Evolutionary conservation across 345 rosid species (phyloP).

Genomic region (Salix brachista): DNA sequence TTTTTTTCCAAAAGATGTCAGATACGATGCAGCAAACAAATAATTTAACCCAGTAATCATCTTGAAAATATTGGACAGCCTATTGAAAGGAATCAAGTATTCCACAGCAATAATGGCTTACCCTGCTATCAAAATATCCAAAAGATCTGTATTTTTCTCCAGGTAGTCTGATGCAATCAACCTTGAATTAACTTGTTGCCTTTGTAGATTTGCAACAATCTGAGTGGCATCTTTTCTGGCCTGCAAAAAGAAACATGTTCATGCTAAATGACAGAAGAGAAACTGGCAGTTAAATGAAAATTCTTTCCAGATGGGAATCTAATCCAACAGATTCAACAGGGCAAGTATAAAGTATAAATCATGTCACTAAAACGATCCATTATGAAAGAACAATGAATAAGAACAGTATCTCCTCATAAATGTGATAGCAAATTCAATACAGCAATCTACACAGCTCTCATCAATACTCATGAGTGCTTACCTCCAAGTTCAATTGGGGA

Average conservation of each 20-base stretch:
- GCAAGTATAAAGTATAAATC: background rate
- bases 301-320: background rate
- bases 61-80: background rate
- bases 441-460: background rate
- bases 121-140: slow-evolving; percentile 77
- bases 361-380: background rate
- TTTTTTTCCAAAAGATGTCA: background rate
- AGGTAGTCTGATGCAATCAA: slow-evolving; percentile 92
- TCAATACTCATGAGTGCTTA: slow-evolving; percentile 13
- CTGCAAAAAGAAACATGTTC: slow-evolving; percentile 38
- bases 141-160: slow-evolving; percentile 78
- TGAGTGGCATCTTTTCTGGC: slow-evolving; percentile 96
- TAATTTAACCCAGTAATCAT: background rate
- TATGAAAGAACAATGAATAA: background rate
- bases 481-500: slow-evolving; percentile 90
- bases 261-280: slow-evolving; percentile 9
- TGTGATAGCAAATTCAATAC: background rate
- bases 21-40: background rate
- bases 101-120: slow-evolving; percentile 23
- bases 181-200: slow-evolving; percentile 87
- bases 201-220: slow-evolving; percentile 93
- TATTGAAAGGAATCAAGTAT: background rate
- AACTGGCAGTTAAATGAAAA: background rate
- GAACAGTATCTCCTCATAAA: background rate
- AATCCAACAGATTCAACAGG: background rate